phyloP scores from a whole-genome alignment of 1,284 basidiomycete species.

The Trametes versicolor region DNA sequence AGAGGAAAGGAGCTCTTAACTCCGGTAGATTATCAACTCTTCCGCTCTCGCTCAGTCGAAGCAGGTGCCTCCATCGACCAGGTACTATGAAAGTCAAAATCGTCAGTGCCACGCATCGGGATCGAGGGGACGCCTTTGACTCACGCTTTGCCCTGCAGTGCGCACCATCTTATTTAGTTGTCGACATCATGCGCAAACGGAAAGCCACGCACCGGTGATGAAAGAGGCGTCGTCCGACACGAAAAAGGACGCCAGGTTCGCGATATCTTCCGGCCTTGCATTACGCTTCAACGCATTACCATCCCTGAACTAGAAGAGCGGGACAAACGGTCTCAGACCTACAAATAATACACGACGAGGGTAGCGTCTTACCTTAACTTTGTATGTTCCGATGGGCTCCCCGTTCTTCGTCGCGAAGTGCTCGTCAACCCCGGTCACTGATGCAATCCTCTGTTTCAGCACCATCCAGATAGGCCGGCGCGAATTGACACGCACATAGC shows the following conservation, averaged over 20 bases:
- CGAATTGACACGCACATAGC: slow-evolving; percentile 21
- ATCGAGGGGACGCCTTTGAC: background rate
- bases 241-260: slow-evolving; percentile 49
- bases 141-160: slow-evolving; percentile 10
- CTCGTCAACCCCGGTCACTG: slow-evolving; percentile 30
- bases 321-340: no score
- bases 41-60: slow-evolving; percentile 38
- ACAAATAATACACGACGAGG: background rate
- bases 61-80: slow-evolving; percentile 24
- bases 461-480: background rate
- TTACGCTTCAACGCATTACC: slow-evolving; percentile 30
- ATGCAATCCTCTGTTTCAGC: background rate
- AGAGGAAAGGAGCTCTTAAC: background rate
- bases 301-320: slow-evolving; percentile 8
- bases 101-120: background rate
- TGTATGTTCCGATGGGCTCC: slow-evolving; percentile 53
- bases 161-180: background rate
- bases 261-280: slow-evolving; percentile 45
- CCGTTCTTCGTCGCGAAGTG: slow-evolving; percentile 36
- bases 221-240: slow-evolving; percentile 44
- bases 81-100: slow-evolving; percentile 4
- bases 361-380: slow-evolving; percentile 52
- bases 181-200: no score
- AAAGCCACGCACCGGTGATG: slow-evolving; percentile 44
- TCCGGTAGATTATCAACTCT: no score